Evolutionary conservation across 2,329 filamentous ascomycete species (phyloP).

Genomic region (Nemania sp.): DNA sequence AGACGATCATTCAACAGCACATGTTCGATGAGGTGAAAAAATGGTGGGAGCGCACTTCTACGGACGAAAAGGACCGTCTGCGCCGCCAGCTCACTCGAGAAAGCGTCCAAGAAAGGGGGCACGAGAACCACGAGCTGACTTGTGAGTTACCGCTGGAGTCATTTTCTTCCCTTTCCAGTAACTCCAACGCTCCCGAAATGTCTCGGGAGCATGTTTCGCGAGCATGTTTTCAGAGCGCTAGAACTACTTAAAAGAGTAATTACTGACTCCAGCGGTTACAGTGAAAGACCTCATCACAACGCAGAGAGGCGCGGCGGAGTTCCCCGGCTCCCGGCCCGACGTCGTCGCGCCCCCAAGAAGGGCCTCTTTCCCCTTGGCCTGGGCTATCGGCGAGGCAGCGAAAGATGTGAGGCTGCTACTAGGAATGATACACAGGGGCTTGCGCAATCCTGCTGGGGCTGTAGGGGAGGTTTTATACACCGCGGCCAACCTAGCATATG

Average conservation of each 20-base stretch:
- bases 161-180: too few relatives aligned
- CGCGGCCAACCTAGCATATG: conserved; percentile 32
- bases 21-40: conserved; percentile 75
- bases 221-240: too few relatives aligned
- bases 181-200: too few relatives aligned
- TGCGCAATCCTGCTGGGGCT: conserved; percentile 35
- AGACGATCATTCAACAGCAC: conserved; percentile 68
- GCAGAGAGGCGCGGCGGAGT: conserved; percentile 44
- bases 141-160: too few relatives aligned
- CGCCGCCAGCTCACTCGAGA: conserved; percentile 47
- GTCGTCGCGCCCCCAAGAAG: conserved; percentile 46
- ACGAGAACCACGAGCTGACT: conserved; percentile 49
- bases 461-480: conserved; percentile 32
- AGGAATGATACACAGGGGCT: conserved; percentile 31
- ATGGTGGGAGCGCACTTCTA: conserved; percentile 59
- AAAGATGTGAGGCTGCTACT: conserved; percentile 37
- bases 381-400: conserved; percentile 40
- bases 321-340: conserved; percentile 47
- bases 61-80: conserved; percentile 41
- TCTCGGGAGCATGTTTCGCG: too few relatives aligned
- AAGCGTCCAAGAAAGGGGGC: conserved; percentile 46
- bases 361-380: conserved; percentile 44
- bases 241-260: too few relatives aligned
- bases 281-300: conserved; percentile 46
- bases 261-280: too few relatives aligned